Evolutionary conservation across 2,329 filamentous ascomycete species (phyloP).

Genomic region (Talaromyces sp.): DNA sequence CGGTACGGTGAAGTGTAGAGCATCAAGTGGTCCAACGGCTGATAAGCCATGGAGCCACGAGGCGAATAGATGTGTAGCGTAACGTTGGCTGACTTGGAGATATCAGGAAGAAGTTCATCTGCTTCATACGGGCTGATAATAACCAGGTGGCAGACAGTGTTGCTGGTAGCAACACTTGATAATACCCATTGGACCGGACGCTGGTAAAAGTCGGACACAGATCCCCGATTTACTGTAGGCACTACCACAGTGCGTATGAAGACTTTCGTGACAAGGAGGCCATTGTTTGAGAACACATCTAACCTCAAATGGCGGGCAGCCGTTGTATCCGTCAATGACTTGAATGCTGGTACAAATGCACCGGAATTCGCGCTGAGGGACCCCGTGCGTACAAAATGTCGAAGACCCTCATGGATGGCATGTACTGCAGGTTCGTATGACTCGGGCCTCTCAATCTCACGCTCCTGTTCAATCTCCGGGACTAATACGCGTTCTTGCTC

Average conservation of each 20-base stretch:
- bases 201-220: conserved; percentile 47
- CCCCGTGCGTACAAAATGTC: neutral
- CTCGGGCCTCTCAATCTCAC: conserved; percentile 53
- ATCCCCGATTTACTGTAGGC: neutral
- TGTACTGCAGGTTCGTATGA: neutral
- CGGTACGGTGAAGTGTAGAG: conserved; percentile 37
- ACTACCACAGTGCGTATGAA: neutral
- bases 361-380: neutral
- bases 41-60: conserved; percentile 39
- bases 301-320: conserved; percentile 3
- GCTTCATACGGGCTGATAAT: conserved; percentile 64
- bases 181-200: conserved; percentile 58
- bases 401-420: neutral
- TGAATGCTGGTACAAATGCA: conserved; percentile 6
- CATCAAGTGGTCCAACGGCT: conserved; percentile 47
- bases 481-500: conserved; percentile 64
- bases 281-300: neutral
- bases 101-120: conserved; percentile 47
- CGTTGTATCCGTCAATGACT: neutral
- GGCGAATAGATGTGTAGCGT: conserved; percentile 55
- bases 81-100: conserved; percentile 39
- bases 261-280: neutral
- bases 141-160: conserved; percentile 38
- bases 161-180: conserved; percentile 26
- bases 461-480: conserved; percentile 61